Evolutionary conservation across 768 basidiomycete species (phyloP), one percentile per base, ranked within the genome.

Genomic region (Albatrellus ellisii): DNA sequence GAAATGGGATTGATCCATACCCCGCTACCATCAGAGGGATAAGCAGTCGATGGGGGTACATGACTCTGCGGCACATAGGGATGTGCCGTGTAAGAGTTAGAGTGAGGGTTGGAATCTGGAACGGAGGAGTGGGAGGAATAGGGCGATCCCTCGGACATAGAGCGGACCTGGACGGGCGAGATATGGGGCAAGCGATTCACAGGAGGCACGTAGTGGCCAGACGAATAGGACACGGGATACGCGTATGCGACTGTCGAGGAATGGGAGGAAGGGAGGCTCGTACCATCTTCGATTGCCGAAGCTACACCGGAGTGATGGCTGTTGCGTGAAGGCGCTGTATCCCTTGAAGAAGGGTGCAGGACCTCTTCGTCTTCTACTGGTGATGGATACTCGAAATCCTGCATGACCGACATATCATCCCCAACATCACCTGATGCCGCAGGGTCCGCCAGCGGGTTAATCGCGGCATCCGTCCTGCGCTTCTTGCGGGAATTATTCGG

Each of bases 401-500:
- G 48, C 2, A 32, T 22, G 26, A 33, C 29, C 17, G 48, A 20
- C 14, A 51, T 47, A 37, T 49, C 51, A 48, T 67, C 68, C 9
- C 56, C 47, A 10, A 51, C 39, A 32, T 68, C 66, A 8, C 46
- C 59, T 15, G 43, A 46, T 34, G 55, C 49, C 18, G 58, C 52
- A 14, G 54, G 47, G 41, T 62, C 64, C 12, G 56, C 45, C n/a
- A 62, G 46, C 32, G 48, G 46, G 34, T 58, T 54, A 33, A 52
- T 43, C 8, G 54, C 45, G 21, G 54, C 45, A 42, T 70, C 70
- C 0, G 60, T 44, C 46, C 62, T 67, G 44, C 72, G 66, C 54
- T 68, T 72, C 54, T 75, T 81, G 52, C 87, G 76, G 42, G 81
- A 81, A 57, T 90, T 87, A 64, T 90, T 90, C 21, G 87, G 87